A percentile compares a stretch with the other conserved stretches of the same genome.
Evolutionary conservation across 768 basidiomycete species (phyloP).

Genomic region (Leccinum subgranulosum): DNA sequence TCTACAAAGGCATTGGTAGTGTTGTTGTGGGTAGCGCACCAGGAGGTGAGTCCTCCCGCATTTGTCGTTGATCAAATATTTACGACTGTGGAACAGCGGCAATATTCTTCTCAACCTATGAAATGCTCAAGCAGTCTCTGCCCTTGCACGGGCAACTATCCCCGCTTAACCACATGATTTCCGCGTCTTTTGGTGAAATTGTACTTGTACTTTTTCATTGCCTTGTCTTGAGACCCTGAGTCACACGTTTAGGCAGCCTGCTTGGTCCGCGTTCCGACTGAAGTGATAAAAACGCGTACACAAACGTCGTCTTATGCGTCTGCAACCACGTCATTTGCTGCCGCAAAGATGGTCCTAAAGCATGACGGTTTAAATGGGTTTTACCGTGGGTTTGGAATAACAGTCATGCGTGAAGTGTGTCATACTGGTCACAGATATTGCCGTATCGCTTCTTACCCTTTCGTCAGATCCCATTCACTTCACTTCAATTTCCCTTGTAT

Average conservation of each 20-base stretch:
- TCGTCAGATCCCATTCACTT: conserved; percentile 89
- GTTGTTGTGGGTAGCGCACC: conserved; percentile 94
- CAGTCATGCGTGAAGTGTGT: conserved; percentile 63
- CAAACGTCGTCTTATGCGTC: conserved; percentile 80
- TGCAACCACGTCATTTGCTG: conserved; percentile 57
- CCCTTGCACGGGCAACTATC: conserved; percentile 60
- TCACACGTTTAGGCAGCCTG: conserved; percentile 65
- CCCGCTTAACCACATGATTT: conserved; percentile 60
- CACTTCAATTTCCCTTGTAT: conserved; percentile 93
- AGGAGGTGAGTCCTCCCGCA: conserved; percentile 59
- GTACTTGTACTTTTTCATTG: conserved; percentile 31
- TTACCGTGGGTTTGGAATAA: conserved; percentile 84
- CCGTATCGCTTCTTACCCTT: conserved; percentile 4
- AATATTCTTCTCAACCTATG: conserved; percentile 93
- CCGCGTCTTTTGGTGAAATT: conserved; percentile 61
- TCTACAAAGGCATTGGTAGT: conserved; percentile 93
- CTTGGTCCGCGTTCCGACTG: conserved; percentile 90
- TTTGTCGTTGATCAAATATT: neutral
- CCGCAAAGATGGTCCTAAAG: conserved; percentile 52
- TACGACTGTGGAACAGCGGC: conserved; percentile 57
- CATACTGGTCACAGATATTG: neutral
- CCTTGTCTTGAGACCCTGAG: conserved; percentile 11
- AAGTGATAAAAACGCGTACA: conserved; percentile 91
- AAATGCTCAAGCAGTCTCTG: conserved; percentile 74
- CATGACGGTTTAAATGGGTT: conserved; percentile 74